These are phyloP conservation scores for Leccinum boreale DNA, from an alignment of 768 basidiomycete genomes.

Conservation along the genomic window DNA sequence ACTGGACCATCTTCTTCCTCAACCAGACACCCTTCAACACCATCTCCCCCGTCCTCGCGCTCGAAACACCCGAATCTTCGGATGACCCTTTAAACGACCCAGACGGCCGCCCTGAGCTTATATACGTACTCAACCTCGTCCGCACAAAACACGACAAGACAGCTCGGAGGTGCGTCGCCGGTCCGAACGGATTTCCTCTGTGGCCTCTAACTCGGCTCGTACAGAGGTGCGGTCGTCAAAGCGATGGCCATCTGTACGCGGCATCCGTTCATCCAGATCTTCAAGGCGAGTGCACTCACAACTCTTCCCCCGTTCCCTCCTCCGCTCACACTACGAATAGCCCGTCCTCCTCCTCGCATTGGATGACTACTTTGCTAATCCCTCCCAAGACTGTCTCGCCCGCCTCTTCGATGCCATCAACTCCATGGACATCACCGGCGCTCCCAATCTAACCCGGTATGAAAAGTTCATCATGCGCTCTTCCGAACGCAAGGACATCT, in stretches of 20 bases:
- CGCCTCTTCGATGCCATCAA: constrained; percentile 93
- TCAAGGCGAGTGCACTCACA: constrained; percentile 59
- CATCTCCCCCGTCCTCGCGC: constrained; percentile 76
- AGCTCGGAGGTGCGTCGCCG: constrained; percentile 58
- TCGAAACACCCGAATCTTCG: constrained; percentile 48
- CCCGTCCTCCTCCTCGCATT: constrained; percentile 91
- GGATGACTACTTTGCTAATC: constrained; percentile 89
- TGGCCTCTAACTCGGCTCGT: constrained; percentile 11
- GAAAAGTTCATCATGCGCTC: constrained; percentile 90
- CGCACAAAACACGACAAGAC: constrained; percentile 88
- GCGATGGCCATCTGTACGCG: constrained; percentile 75
- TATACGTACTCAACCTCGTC: constrained; percentile 90
- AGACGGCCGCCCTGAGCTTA: constrained; percentile 46
- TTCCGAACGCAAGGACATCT: constrained; percentile 89
- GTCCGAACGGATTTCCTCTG: constrained; percentile 4
- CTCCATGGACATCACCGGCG: constrained; percentile 78
- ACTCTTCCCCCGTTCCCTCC: neutral
- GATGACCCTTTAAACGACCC: constrained; percentile 26
- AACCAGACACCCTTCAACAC: constrained; percentile 91
- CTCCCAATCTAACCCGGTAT: constrained; percentile 71
- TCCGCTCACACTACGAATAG: constrained; percentile 39
- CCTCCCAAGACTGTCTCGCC: constrained; percentile 86
- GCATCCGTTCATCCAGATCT: constrained; percentile 93
- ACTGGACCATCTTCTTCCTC: constrained; percentile 98
- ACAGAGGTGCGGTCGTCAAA: constrained; percentile 89